Percentiles rank a stretch among this genome's conserved stretches.
phyloP scores from a whole-genome alignment of 2,329 filamentous ascomycete species.

The Tolypocladium ovalisporum region DNA sequence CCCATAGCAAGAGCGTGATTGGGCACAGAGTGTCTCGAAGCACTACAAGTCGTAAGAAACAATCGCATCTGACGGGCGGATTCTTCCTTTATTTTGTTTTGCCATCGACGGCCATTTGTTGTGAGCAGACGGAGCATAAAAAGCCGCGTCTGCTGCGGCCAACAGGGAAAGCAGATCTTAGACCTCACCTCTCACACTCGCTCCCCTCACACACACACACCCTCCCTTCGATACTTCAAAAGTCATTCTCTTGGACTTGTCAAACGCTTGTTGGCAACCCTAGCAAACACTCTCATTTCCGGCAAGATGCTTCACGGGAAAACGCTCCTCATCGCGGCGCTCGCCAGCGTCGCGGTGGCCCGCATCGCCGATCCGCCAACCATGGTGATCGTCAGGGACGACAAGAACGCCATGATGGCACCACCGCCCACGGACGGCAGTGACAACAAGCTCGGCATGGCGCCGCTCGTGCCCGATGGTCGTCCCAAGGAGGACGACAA shows the following conservation, averaged over 20 bases:
- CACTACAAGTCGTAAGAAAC: neutral
- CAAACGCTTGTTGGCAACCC: neutral
- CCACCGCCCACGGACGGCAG: neutral
- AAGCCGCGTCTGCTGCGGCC: neutral
- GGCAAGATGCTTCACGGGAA: conserved; percentile 8
- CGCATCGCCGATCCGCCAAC: neutral
- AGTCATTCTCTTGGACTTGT: neutral
- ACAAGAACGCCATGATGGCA: neutral
- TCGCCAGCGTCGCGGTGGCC: conserved; percentile 11
- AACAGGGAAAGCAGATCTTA: neutral
- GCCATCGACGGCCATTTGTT: neutral
- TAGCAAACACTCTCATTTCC: neutral
- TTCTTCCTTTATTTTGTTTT: neutral
- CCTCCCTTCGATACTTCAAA: neutral
- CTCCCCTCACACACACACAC: neutral
- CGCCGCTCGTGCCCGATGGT: too few species aligned
- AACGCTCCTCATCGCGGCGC: conserved; percentile 14
- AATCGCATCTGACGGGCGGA: neutral
- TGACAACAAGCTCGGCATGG: neutral
- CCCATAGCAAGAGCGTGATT: neutral
- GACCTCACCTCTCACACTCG: neutral
- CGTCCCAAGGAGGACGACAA: neutral
- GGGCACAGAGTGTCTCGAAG: neutral
- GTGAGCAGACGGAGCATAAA: neutral
- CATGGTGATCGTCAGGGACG: neutral